Base-by-base conservation (phyloP, 2,329 filamentous ascomycete species). In the Shiraia bambusicola region DNA sequence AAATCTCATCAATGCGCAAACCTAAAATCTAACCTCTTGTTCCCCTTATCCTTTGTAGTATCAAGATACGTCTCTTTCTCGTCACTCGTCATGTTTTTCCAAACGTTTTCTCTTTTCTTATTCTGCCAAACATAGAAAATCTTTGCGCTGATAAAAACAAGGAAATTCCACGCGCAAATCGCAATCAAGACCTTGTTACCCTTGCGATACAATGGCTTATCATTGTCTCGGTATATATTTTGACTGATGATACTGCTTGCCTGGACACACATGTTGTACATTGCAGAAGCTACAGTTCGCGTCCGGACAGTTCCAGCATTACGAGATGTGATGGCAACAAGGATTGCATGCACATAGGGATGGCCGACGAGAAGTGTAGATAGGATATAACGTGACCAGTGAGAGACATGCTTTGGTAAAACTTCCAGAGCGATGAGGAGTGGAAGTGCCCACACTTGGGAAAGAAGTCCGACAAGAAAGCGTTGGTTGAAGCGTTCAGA, bases 151-250 rank as follows among this genome's bases (percentile, higher is more conserved):
- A 78, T 40, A 47, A 80, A 80, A 0, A 80, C 45, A 0, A 69
- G 56, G 9, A 84, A 74, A 17, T 77, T 75, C 15, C 75, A 65
- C 1, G 72, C 52, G 19, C 72, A 73, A 37, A 83, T 72, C 0
- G 59, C 73, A 34, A 84, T 70, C 1, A 83, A 59, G 0, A 75
- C 70, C 29, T 69, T 72, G 45, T 84, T 82, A 0, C 81, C 81
- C 0, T 70, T 68, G 2, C 70, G 66, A 44, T 83, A 82, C 4
- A 69, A 30, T 27, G 66, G 65, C 45, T 69, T 69, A 24, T 84
- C 80, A 26, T 77, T 68, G 1, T 77, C 69, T 1, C 74, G 66
- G 54, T 82, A 82, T n/a, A 82, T 77, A 24, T 68, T 69, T 36
- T 58, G 54, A 4, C 51, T 45, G n/a, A 67, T 62, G 34, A 68